Conservation (phyloP, 805 yeast species). For the Blastobotrys terrestris region DNA sequence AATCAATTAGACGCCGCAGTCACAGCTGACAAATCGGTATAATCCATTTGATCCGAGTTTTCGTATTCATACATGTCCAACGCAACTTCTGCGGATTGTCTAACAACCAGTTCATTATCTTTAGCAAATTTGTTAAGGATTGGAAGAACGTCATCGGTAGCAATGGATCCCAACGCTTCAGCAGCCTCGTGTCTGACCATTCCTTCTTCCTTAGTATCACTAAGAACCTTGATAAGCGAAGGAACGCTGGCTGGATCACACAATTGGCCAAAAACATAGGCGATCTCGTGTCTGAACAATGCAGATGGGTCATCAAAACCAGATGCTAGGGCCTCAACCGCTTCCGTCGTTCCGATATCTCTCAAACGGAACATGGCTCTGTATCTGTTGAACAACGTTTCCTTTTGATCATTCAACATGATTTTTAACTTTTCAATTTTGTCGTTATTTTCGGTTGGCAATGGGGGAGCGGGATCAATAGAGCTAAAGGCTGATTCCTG, state of each 20-base stretch:
- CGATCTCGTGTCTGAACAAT: constrained; percentile 93
- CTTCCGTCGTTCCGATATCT: constrained; percentile 90
- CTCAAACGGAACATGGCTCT: constrained; percentile 98
- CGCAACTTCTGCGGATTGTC: constrained; percentile 96
- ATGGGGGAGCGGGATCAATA: constrained; percentile 98
- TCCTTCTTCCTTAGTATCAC: constrained; percentile 76
- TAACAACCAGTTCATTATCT: constrained; percentile 83
- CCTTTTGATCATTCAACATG: constrained; percentile 67
- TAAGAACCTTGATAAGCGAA: constrained; percentile 72
- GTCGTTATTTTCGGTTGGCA: constrained; percentile 57
- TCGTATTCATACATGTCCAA: constrained; percentile 97
- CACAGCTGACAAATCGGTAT: constrained; percentile 37
- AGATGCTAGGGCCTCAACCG: constrained; percentile 82
- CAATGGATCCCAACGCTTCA: constrained; percentile 95
- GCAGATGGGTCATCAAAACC: constrained; percentile 92
- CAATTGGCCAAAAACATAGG: constrained; percentile 96
- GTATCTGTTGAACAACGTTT: constrained; percentile 86
- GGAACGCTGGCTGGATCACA: constrained; percentile 92
- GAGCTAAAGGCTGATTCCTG: constrained; percentile 76
- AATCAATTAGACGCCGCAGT: constrained; percentile 1
- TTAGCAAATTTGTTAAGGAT: constrained; percentile 70
- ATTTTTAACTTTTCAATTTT: constrained; percentile 59
- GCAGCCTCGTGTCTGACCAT: constrained; percentile 99
- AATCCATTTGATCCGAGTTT: constrained; percentile 75
- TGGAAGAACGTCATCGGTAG: constrained; percentile 91